These are phyloP conservation scores for Mycena capillaripes DNA, from an alignment of 768 basidiomycete genomes.

Conservation along the genomic window DNA sequence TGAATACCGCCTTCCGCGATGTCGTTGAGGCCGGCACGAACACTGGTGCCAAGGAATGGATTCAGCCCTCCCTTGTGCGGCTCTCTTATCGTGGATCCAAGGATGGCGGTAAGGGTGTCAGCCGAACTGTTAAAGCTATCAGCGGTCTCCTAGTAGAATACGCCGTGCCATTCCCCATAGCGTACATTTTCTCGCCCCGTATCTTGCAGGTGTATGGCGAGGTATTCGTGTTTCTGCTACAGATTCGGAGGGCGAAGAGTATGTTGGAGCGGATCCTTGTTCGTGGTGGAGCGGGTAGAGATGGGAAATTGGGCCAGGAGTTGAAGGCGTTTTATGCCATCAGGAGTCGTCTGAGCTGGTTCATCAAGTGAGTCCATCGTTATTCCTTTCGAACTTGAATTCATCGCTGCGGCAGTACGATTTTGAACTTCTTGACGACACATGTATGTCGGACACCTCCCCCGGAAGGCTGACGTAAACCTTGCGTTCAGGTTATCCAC, in stretches of 20 bases:
- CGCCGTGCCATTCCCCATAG: conserved; percentile 83
- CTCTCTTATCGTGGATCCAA: conserved; percentile 73
- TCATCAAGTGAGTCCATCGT: conserved; percentile 76
- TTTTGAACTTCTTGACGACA: conserved; percentile 80
- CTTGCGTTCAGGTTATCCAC: conserved; percentile 73
- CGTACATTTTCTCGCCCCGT: conserved; percentile 78
- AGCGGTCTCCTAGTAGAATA: conserved; percentile 84
- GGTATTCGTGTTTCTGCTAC: conserved; percentile 79
- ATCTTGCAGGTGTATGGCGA: conserved; percentile 72
- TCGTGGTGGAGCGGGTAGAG: conserved; percentile 58
- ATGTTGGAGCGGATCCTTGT: conserved; percentile 80
- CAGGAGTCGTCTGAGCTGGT: conserved; percentile 85
- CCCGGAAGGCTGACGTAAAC: background rate
- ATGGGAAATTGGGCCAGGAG: conserved; percentile 55
- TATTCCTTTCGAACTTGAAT: background rate
- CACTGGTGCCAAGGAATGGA: conserved; percentile 64
- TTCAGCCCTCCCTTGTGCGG: conserved; percentile 78
- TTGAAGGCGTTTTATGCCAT: conserved; percentile 83
- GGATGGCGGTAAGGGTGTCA: conserved; percentile 59
- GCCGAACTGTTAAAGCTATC: conserved; percentile 72
- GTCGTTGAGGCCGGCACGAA: conserved; percentile 64
- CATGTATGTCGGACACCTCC: conserved; percentile 61
- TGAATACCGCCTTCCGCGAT: conserved; percentile 84
- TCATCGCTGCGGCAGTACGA: conserved; percentile 55
- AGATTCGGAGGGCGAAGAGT: conserved; percentile 80